Evolutionary conservation across 257 asterid species (phyloP), one percentile per base, ranked within the genome.

Genomic region (Fraxinus excelsior): DNA sequence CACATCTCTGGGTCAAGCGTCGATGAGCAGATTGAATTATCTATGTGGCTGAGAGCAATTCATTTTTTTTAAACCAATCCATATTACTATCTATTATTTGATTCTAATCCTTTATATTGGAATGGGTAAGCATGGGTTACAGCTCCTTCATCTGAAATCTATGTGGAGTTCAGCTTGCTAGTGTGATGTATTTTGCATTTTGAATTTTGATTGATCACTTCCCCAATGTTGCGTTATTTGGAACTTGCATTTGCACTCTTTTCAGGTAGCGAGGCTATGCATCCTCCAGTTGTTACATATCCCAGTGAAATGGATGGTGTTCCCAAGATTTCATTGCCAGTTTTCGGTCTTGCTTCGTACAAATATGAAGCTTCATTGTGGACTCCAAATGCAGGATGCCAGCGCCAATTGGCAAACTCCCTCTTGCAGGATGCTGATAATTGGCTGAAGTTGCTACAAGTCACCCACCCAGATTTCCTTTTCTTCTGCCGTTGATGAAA

Each of bases 341-440:
- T 86, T 72, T 96, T 91, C 74, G 99, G 97, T 58, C 94, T 96
- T 4, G 98, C 97, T 70, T 88, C 94, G 0, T 93, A 93, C 82
- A 96, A 88, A 82, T 89, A 88, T 76, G 93, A 87, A 84, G 82
- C 82, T 46, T 84, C 98, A 34, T 76, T 88, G 25, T 96, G 99
- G 99, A 88, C 93, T 16, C 93, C 96, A 25, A 80, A 73, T 25
- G 83, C 80, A 0, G 97, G 90, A 37, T 74, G 76, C 58, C 91
- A 87, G 77, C 80, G 76, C 70, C 91, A 86, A 62, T 65, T 90
- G 84, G 82, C 91, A 68, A 85, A 81, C 78, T 65, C 84, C 64
- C 94, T 96, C 72, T 78, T 85, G 73, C 97, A 91, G 83, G 87
- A 83, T 74, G 99, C 99, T 11, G 93, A 86, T 71, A 85, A 90